Conservation (phyloP, 73 alveolate species). For the Effrenium voratum region DNA sequence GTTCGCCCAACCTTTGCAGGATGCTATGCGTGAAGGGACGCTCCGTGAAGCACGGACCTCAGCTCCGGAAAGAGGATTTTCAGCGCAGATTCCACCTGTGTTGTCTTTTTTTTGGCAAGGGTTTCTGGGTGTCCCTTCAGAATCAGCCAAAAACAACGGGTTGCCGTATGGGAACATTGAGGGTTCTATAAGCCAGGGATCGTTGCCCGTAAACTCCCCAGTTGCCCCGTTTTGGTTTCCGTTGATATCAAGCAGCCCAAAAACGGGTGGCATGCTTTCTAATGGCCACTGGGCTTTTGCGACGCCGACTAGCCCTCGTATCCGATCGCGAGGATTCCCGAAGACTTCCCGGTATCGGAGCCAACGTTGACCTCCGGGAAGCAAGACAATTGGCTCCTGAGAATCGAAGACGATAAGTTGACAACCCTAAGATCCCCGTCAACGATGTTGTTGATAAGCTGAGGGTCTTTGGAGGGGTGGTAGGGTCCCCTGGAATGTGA, state of each 20-base stretch:
- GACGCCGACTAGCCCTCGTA: too few species aligned
- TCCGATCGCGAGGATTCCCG: too few species aligned
- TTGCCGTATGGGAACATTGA: not conserved
- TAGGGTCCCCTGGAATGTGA: not conserved
- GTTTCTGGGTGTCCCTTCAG: not conserved
- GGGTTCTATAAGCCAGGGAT: not conserved
- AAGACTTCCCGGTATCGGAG: too few species aligned
- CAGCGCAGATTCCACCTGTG: not conserved
- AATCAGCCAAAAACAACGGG: not conserved
- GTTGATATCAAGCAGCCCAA: not conserved
- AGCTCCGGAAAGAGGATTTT: not conserved
- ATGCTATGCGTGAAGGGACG: slow-evolving; percentile 24
- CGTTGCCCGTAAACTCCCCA: not conserved
- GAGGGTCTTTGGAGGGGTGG: not conserved
- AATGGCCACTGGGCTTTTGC: too few species aligned
- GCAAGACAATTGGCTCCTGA: not conserved
- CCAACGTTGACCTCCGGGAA: not conserved
- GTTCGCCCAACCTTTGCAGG: not conserved
- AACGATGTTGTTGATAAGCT: not conserved
- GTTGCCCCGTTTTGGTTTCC: not conserved
- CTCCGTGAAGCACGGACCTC: not conserved
- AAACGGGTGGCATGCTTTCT: not conserved
- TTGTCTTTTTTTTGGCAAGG: not conserved
- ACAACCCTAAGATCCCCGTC: not conserved
- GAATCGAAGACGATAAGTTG: not conserved